Base-by-base conservation (phyloP, 176 grass and related monocot genomes). In the Oryza australiensis region DNA sequence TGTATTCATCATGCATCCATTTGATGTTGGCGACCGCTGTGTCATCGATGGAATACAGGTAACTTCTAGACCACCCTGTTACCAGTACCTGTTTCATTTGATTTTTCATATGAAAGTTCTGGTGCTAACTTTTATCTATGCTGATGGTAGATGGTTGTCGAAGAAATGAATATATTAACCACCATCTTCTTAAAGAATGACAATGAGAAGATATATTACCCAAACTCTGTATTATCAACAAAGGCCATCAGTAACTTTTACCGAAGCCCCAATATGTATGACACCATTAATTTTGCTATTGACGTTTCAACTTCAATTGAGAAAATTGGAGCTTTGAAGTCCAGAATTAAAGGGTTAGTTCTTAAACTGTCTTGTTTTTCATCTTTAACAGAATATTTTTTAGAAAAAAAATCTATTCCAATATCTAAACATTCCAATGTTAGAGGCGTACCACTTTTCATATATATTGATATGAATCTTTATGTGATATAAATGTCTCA, bases 111-210 rank as follows among this genome's bases (percentile, higher is more conserved):
- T 28, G 53, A 62, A 62, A 34, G 7, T 70, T 64, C 26, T 63
- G 53, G 62, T 67, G 0, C 53, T 88, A 34, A 86, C 29, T 63
- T 74, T 15, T 51, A 5, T 30, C 12, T 82, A 29, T 32, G 22
- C 59, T 48, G 66, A 77, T 86, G 38, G 42, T 86, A 98, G 95
- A 95, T 98, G 95, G 64, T 82, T 84, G 92, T 98, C 1, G 95
- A 98, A 89, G 95, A 98, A 93, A 98, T 98, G 95, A 95, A 98
- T 85, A 98, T 98, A 86, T 81, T 98, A 33, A 98, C 95, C 33
- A 98, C 95, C n/a, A 82, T 94, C 46, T 91, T 98, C 35, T 68
- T 98, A 84, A 93, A 88, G 83, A 82, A 93, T 73, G 92, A 98
- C 73, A 95, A 93, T 55, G 93, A 95, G 87, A 99, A 99, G 81